Evolutionary conservation across 108 stramenopile species (phyloP).

Genomic region (Schizochytrium sp.): DNA sequence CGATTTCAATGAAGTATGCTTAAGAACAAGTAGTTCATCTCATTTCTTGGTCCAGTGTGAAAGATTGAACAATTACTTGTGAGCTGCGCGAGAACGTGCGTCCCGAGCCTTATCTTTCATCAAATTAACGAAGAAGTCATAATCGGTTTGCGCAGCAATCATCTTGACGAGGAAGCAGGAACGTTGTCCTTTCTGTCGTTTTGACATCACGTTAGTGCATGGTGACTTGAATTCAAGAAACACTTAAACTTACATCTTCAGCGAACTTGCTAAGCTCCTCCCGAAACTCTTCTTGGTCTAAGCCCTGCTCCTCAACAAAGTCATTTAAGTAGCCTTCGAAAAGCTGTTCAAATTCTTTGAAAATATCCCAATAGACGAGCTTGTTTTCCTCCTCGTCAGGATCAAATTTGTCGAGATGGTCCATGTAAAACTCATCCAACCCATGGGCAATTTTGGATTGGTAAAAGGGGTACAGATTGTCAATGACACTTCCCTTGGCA

Average conservation of each 20-base stretch:
- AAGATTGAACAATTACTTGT: neutral
- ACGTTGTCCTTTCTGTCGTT: neutral
- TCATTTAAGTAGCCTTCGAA: slow-evolving; percentile 33
- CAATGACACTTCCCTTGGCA: neutral
- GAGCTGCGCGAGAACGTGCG: neutral
- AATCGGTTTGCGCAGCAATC: slow-evolving; percentile 39
- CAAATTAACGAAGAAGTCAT: slow-evolving; percentile 40
- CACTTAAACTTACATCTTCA: neutral
- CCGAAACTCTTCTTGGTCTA: slow-evolving; percentile 9
- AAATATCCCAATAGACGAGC: slow-evolving; percentile 47
- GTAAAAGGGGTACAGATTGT: slow-evolving; percentile 48
- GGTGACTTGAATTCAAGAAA: neutral
- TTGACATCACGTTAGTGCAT: neutral
- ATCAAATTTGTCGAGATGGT: neutral
- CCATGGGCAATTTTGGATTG: slow-evolving; percentile 51
- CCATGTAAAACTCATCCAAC: slow-evolving; percentile 35
- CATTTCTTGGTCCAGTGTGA: neutral
- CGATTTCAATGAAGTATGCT: too few species aligned
- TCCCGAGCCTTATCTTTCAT: slow-evolving; percentile 58
- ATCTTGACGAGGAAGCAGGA: slow-evolving; percentile 36
- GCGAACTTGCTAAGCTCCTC: slow-evolving; percentile 29
- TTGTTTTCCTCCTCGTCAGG: slow-evolving; percentile 50
- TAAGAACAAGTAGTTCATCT: neutral
- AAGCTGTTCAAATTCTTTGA: slow-evolving; percentile 41
- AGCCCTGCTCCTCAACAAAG: slow-evolving; percentile 1